Evolutionary conservation across 495 filamentous ascomycete genomes (phyloP).

Genomic region (Penicillium parvum): DNA sequence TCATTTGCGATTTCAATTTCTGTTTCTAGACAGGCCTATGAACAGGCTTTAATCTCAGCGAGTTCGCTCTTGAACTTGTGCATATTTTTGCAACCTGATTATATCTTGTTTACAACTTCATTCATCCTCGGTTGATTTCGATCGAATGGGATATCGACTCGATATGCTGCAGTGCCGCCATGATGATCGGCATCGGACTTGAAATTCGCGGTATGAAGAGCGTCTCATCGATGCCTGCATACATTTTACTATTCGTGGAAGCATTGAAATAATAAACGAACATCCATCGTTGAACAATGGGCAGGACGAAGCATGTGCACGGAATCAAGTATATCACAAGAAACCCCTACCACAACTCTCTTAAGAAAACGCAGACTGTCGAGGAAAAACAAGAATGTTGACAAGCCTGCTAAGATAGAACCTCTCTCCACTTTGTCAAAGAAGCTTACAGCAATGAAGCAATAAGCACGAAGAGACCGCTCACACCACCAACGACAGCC

Average conservation of each 20-base stretch:
- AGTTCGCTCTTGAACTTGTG: too few species aligned
- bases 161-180: too few species aligned
- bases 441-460: constrained; percentile 20
- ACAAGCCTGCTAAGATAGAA: too few species aligned
- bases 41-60: background rate
- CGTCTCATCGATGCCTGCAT: too few species aligned
- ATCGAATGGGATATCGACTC: too few species aligned
- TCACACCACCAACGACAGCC: constrained; percentile 17
- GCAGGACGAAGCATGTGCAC: constrained; percentile 16
- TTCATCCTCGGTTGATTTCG: too few species aligned
- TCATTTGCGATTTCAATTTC: background rate
- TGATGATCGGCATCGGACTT: too few species aligned
- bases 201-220: too few species aligned
- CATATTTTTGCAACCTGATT: too few species aligned
- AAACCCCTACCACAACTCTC: constrained; percentile 1
- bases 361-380: background rate
- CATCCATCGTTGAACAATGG: constrained; percentile 6
- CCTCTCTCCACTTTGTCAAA: too few species aligned
- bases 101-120: too few species aligned
- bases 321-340: constrained; percentile 13
- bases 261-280: constrained; percentile 1
- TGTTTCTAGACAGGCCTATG: background rate
- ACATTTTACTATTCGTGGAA: constrained; percentile 1
- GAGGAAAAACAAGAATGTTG: too few species aligned
- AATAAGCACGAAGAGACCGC: constrained; percentile 27